phyloP scores from a whole-genome alignment of 176 grass and related monocot species.

The Triticum urartu region DNA sequence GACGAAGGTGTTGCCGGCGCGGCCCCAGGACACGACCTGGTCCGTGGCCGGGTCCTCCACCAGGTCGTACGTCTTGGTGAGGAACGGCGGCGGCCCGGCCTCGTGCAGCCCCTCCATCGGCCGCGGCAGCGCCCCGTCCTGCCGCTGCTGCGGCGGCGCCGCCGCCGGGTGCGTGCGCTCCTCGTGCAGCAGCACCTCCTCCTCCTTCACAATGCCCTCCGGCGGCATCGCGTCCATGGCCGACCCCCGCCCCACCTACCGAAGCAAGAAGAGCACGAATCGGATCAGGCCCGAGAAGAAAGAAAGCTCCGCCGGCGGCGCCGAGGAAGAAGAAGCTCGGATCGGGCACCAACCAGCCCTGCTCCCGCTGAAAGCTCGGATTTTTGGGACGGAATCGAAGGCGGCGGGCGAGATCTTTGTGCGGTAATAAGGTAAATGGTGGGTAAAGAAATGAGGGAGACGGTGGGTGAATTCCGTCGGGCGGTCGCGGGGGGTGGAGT shows the following conservation, averaged over 20 bases:
- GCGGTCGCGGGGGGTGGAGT: not conserved
- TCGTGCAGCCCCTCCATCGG: conserved; percentile 78
- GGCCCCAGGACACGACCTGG: conserved; percentile 62
- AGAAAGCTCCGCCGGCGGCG: not conserved
- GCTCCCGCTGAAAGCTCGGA: not conserved
- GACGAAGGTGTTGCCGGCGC: conserved; percentile 63
- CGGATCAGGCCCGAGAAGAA: not conserved
- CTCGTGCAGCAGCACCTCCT: not conserved
- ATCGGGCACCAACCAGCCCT: not conserved
- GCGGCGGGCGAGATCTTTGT: not conserved
- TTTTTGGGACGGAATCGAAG: not conserved
- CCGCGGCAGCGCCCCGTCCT: conserved; percentile 22
- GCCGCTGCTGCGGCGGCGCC: not conserved
- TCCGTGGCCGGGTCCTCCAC: conserved; percentile 64
- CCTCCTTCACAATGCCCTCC: conserved; percentile 57
- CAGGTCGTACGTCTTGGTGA: conserved; percentile 82
- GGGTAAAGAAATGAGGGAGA: not conserved
- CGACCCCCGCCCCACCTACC: not conserved
- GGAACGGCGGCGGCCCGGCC: conserved; percentile 66
- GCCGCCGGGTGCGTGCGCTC: not conserved
- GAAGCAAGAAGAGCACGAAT: not conserved
- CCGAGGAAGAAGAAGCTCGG: not conserved
- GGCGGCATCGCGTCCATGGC: conserved; percentile 26
- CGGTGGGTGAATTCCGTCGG: not conserved
- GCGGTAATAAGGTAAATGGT: not conserved